phyloP scores from a whole-genome alignment of 352 stramenopile genomes.

The Pythium guiyangense region DNA sequence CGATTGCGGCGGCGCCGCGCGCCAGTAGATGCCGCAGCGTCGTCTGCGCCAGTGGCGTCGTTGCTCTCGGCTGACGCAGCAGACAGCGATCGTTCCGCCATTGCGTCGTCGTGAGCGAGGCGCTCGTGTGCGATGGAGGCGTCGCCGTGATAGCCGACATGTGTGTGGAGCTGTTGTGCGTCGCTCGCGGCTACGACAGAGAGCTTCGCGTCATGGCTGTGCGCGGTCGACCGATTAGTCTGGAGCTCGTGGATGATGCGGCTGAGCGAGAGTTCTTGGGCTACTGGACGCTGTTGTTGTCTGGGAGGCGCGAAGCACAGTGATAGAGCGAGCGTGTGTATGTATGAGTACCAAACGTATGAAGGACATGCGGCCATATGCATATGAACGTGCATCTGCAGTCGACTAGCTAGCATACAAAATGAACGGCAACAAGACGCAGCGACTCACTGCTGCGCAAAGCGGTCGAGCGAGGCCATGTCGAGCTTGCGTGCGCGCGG shows the following conservation, averaged over 20 bases:
- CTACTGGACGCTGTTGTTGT: constrained; percentile 2
- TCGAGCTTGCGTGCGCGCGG: constrained; percentile 35
- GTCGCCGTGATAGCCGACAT: no score
- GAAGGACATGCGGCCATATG: no score
- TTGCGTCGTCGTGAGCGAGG: not conserved
- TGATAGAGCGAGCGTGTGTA: not conserved
- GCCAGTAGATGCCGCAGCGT: not conserved
- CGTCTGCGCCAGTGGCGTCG: not conserved
- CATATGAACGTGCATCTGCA: no score
- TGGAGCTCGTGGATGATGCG: constrained; percentile 41
- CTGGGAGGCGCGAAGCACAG: not conserved
- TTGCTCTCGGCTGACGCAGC: not conserved
- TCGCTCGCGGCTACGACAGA: no score
- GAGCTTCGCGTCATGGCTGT: not conserved
- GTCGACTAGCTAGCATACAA: no score
- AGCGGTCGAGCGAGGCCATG: constrained; percentile 55
- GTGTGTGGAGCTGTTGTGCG: constrained; percentile 2
- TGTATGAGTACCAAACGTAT: no score
- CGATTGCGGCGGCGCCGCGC: constrained; percentile 14
- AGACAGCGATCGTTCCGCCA: not conserved
- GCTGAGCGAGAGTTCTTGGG: constrained; percentile 42
- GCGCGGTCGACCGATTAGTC: constrained; percentile 1
- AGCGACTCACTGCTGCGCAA: constrained; percentile 21
- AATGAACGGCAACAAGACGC: no score
- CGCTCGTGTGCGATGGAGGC: no score